phyloP scores from a whole-genome alignment of 2,329 filamentous ascomycete genomes.

The Alternaria arbusti region DNA sequence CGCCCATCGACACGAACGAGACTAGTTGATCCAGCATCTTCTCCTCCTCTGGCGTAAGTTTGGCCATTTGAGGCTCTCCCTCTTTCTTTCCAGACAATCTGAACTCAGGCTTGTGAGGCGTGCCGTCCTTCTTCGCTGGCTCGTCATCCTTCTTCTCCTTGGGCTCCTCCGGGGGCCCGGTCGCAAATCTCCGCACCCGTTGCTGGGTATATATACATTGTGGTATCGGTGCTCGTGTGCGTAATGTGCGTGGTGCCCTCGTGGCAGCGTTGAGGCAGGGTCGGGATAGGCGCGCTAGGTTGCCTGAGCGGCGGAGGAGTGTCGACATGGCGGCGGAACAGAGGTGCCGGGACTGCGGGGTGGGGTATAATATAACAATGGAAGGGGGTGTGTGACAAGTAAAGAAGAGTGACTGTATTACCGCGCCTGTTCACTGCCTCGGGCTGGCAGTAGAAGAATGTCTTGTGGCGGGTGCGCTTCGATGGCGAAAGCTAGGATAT shows the following conservation, averaged over 20 bases:
- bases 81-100: slow-evolving; percentile 48
- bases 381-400: slow-evolving; percentile 1
- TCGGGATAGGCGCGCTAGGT: slow-evolving; percentile 68
- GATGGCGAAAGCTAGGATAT: slow-evolving; percentile 25
- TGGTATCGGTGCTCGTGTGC: slow-evolving; percentile 49
- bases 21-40: slow-evolving; percentile 65
- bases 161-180: slow-evolving; percentile 42
- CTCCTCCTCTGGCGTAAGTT: slow-evolving; percentile 63
- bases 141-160: slow-evolving; percentile 40
- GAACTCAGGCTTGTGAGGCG: slow-evolving; percentile 38
- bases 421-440: slow-evolving; percentile 21
- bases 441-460: slow-evolving; percentile 14
- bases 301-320: slow-evolving; percentile 70
- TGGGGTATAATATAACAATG: slow-evolving; percentile 9
- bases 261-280: slow-evolving; percentile 61
- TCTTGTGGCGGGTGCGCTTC: slow-evolving; percentile 19
- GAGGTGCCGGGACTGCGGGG: slow-evolving; percentile 15
- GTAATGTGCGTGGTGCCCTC: slow-evolving; percentile 50
- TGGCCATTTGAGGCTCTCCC: slow-evolving; percentile 51
- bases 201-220: slow-evolving; percentile 54
- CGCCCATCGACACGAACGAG: slow-evolving; percentile 60
- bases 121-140: slow-evolving; percentile 37
- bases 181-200: slow-evolving; percentile 52
- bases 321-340: slow-evolving; percentile 66
- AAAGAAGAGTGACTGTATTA: background rate